These are phyloP conservation scores for Rubus parviflorus DNA, from an alignment of 306 rosid genomes.

Conservation along the genomic window DNA sequence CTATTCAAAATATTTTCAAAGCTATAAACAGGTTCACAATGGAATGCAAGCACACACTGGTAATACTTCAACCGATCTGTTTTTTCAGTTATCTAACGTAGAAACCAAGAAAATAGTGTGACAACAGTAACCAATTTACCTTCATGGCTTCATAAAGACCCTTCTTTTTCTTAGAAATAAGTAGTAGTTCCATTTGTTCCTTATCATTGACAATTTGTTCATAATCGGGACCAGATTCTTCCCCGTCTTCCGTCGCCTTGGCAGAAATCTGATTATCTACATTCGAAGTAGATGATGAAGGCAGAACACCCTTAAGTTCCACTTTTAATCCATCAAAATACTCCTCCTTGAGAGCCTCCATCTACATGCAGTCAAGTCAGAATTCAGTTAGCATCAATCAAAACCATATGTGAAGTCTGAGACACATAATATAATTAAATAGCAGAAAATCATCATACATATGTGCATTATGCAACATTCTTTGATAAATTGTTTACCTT, in stretches of 20 bases:
- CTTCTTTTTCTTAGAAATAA: constrained; percentile 61
- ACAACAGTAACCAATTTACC: constrained; percentile 37
- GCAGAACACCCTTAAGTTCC: constrained; percentile 58
- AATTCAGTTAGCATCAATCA: constrained; percentile 26
- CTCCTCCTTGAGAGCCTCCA: constrained; percentile 63
- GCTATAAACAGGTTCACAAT: background rate
- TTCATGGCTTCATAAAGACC: constrained; percentile 58
- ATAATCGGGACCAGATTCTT: constrained; percentile 40
- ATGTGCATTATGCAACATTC: background rate
- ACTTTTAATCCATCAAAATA: constrained; percentile 73
- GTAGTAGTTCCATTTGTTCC: constrained; percentile 35
- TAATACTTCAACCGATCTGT: too few relatives aligned
- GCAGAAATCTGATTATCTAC: constrained; percentile 40
- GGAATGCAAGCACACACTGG: background rate
- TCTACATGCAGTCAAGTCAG: constrained; percentile 41
- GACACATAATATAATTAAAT: background rate
- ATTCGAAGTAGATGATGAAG: constrained; percentile 37
- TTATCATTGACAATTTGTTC: constrained; percentile 42
- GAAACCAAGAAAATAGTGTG: background rate
- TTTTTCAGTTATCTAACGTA: background rate
- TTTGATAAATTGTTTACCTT: constrained; percentile 42
- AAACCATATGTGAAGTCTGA: background rate
- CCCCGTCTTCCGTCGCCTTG: constrained; percentile 32
- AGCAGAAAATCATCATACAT: background rate
- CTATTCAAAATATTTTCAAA: background rate